Percentiles rank a stretch among this genome's conserved stretches.
These are phyloP conservation scores for Prasinococcaceae sp. DNA, from an alignment of 139 green algal species.

Conservation along the genomic window DNA sequence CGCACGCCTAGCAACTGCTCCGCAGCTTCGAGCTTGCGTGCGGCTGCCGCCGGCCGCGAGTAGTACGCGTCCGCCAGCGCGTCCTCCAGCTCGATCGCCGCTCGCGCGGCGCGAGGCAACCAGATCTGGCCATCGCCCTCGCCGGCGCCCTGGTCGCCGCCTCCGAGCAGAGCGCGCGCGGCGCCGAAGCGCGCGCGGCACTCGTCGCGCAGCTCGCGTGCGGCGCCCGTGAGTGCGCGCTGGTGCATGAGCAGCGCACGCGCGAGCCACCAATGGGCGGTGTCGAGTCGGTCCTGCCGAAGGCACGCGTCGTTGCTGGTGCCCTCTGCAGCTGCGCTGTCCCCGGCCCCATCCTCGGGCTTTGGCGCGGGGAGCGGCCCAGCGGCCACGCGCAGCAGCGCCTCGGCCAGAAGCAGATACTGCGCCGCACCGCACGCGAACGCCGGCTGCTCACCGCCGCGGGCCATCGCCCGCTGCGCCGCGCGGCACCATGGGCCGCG, in stretches of 20 bases:
- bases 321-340: no score
- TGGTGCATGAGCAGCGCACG: not conserved
- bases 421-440: slow-evolving; percentile 33
- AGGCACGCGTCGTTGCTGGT: no score
- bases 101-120: slow-evolving; percentile 3
- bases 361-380: not conserved
- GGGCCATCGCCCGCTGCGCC: slow-evolving; percentile 27
- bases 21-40: slow-evolving; percentile 22
- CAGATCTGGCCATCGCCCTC: not conserved
- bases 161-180: not conserved
- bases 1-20: slow-evolving; percentile 33
- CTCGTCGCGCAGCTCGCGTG: no score
- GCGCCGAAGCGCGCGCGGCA: no score
- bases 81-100: slow-evolving; percentile 42
- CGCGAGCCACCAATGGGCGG: not conserved
- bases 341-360: no score
- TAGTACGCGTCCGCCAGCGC: slow-evolving; percentile 14
- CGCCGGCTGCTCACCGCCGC: slow-evolving; percentile 54
- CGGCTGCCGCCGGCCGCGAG: slow-evolving; percentile 36
- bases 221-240: not conserved
- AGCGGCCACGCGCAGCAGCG: slow-evolving; percentile 29
- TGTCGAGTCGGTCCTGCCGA: not conserved
- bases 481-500: not conserved
- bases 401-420: slow-evolving; percentile 53
- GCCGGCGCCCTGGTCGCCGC: slow-evolving; percentile 15